phyloP scores from a whole-genome alignment of 2,329 filamentous ascomycete genomes.

The Paramyrothecium sp. region DNA sequence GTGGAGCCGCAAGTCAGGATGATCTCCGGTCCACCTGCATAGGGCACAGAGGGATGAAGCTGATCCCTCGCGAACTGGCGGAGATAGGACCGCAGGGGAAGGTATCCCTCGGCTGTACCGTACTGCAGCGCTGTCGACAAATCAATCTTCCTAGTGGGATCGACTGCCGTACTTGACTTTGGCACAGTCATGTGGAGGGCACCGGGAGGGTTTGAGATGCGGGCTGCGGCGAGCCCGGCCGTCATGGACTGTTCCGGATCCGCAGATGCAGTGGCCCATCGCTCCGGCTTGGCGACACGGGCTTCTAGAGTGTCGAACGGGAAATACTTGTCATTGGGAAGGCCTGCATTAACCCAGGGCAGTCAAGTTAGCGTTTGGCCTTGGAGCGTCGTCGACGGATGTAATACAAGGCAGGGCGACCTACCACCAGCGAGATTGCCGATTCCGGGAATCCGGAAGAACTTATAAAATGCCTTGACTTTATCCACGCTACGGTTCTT shows the following conservation, averaged over 20 bases:
- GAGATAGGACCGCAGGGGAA: constrained; percentile 73
- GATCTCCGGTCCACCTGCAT: constrained; percentile 72
- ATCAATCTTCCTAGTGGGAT: constrained; percentile 72
- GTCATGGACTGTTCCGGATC: constrained; percentile 36
- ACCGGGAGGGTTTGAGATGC: constrained; percentile 32
- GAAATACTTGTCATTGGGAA: constrained; percentile 80
- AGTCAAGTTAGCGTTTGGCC: background rate
- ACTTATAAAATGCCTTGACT: constrained; percentile 85
- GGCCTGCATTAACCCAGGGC: constrained; percentile 46
- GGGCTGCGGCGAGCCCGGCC: constrained; percentile 5
- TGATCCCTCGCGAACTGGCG: constrained; percentile 74
- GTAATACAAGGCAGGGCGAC: constrained; percentile 16
- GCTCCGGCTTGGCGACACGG: constrained; percentile 68
- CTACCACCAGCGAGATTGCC: constrained; percentile 61
- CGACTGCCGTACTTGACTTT: constrained; percentile 56
- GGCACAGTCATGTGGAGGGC: constrained; percentile 66
- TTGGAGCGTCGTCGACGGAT: background rate
- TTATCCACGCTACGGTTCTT: constrained; percentile 61
- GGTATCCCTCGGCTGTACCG: constrained; percentile 78
- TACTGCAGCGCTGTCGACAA: constrained; percentile 83
- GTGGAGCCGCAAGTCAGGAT: constrained; percentile 80
- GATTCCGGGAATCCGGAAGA: constrained; percentile 66
- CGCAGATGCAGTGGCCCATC: constrained; percentile 72
- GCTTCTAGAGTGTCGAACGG: constrained; percentile 90
- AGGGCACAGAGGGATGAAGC: constrained; percentile 80